These are phyloP conservation scores for Penicillium sp. DNA, from an alignment of 2,329 filamentous ascomycete species.

Conservation along the genomic window DNA sequence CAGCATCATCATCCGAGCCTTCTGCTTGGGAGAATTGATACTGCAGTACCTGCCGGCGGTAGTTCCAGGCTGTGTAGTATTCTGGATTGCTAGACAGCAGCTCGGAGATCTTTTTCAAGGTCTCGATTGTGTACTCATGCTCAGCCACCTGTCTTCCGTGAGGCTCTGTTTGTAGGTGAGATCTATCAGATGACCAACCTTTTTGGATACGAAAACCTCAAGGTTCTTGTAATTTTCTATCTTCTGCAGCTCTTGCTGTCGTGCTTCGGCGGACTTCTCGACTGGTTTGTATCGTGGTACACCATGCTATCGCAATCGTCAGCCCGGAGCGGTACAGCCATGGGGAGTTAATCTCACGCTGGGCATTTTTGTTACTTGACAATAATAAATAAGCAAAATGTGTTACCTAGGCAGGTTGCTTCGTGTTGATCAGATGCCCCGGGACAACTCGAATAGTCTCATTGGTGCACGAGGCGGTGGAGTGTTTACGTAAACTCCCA, in stretches of 20 bases:
- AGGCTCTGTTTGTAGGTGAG: slow-evolving; percentile 4
- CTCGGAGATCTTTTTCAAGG: slow-evolving; percentile 38
- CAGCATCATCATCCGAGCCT: slow-evolving; percentile 23
- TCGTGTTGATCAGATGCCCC: not conserved
- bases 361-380: slow-evolving; percentile 3
- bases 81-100: slow-evolving; percentile 41
- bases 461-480: not conserved
- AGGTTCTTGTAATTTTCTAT: slow-evolving; percentile 68
- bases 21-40: slow-evolving; percentile 44
- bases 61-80: slow-evolving; percentile 44
- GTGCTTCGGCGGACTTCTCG: slow-evolving; percentile 60
- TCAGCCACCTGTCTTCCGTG: slow-evolving; percentile 29
- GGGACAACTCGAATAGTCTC: not conserved
- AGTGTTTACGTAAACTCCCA: not conserved
- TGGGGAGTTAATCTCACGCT: not conserved
- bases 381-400: not conserved
- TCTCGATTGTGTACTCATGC: slow-evolving; percentile 36
- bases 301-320: slow-evolving; percentile 58
- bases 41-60: slow-evolving; percentile 60
- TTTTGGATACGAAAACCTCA: slow-evolving; percentile 58
- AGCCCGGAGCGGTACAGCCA: slow-evolving; percentile 12
- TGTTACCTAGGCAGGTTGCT: not conserved
- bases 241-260: slow-evolving; percentile 61
- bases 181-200: slow-evolving; percentile 43
- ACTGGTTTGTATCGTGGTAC: slow-evolving; percentile 58